Conservation (phyloP, 331 rosid genomes). For the Pyrus hybrid region DNA sequence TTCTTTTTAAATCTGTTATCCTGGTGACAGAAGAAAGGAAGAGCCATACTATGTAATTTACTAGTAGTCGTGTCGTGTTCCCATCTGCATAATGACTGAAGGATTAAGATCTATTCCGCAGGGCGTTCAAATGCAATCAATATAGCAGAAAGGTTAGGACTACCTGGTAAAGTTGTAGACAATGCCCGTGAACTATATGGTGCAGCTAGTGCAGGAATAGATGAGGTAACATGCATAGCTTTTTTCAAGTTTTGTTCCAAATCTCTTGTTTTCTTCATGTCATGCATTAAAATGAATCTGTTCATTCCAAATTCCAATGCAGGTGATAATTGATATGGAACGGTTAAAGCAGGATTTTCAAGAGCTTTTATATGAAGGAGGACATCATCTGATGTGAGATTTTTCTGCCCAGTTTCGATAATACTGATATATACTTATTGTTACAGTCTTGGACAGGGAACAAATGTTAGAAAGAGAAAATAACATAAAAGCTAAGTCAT, state of each 20-base stretch:
- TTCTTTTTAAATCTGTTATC: background rate
- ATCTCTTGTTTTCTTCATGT: background rate
- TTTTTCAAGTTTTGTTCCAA: background rate
- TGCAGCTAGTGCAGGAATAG: constrained; percentile 89
- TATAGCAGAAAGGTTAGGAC: constrained; percentile 85
- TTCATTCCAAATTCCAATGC: constrained; percentile 23
- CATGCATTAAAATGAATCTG: background rate
- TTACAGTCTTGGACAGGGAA: background rate
- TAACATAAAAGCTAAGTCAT: background rate
- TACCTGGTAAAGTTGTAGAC: constrained; percentile 55
- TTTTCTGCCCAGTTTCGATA: constrained; percentile 1
- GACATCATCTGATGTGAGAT: constrained; percentile 55
- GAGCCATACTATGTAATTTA: background rate
- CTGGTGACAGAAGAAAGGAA: background rate
- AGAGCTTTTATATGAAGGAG: constrained; percentile 45
- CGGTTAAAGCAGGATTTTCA: constrained; percentile 64
- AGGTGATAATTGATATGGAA: constrained; percentile 91
- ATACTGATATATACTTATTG: background rate
- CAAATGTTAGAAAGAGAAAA: background rate
- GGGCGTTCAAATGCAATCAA: constrained; percentile 96
- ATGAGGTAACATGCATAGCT: constrained; percentile 48
- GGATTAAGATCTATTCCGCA: constrained; percentile 18
- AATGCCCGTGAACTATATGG: constrained; percentile 77
- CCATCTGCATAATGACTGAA: background rate
- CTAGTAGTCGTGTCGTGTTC: background rate